A percentile compares a stretch with the other conserved stretches of the same genome.
Conservation (phyloP, 1,284 basidiomycete genomes). For the Papiliotrema nemorosa region DNA sequence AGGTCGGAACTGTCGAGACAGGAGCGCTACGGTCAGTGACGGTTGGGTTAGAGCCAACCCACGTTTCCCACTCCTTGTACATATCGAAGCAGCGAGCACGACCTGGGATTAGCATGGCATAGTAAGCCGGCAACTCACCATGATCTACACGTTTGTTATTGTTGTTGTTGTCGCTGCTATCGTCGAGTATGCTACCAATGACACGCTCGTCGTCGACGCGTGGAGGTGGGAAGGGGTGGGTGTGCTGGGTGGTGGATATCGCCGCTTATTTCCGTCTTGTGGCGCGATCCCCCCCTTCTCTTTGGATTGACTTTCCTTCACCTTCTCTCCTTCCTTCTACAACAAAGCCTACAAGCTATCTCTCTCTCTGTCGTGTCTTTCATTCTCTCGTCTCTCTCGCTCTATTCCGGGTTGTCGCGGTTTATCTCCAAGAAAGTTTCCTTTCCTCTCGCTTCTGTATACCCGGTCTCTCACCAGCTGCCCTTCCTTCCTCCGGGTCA, state of each 20-base stretch:
- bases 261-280: too few relatives aligned
- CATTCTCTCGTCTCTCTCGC: slow-evolving; percentile 5
- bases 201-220: too few relatives aligned
- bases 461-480: slow-evolving; percentile 4
- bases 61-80: slow-evolving; percentile 59
- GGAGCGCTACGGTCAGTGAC: slow-evolving; percentile 62
- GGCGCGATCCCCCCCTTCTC: slow-evolving; percentile 9
- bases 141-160: slow-evolving; percentile 8
- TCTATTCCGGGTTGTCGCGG: slow-evolving; percentile 3
- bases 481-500: not conserved
- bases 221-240: too few relatives aligned
- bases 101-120: slow-evolving; percentile 31
- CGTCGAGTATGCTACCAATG: slow-evolving; percentile 2
- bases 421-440: slow-evolving; percentile 2
- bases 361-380: too few relatives aligned
- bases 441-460: slow-evolving; percentile 5
- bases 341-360: too few relatives aligned
- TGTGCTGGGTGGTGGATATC: too few relatives aligned
- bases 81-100: slow-evolving; percentile 74
- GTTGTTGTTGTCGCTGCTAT: slow-evolving; percentile 11
- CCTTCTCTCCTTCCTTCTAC: too few relatives aligned
- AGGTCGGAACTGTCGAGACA: slow-evolving; percentile 94
- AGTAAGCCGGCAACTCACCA: slow-evolving; percentile 12
- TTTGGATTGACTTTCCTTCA: not conserved
- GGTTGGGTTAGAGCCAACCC: slow-evolving; percentile 15